A percentile compares a stretch with the other conserved stretches of the same genome.
Conservation (phyloP, 2,329 filamentous ascomycete species). For the Fusarium pininemorale region DNA sequence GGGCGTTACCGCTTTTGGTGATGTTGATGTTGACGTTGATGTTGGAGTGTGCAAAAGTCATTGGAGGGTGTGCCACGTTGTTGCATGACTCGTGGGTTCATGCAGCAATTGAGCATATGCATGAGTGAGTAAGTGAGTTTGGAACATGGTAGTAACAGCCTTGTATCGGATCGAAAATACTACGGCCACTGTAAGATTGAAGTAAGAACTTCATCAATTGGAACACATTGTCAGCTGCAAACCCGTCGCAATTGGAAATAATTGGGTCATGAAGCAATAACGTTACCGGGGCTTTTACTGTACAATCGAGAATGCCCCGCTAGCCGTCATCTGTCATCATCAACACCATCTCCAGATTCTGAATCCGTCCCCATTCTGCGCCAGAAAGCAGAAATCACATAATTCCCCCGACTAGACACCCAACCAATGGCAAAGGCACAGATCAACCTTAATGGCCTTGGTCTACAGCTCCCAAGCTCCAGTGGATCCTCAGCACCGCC, state of each 20-base stretch:
- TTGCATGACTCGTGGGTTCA: conserved; percentile 1
- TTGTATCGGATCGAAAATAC: too few species aligned
- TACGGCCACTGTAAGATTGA: too few species aligned
- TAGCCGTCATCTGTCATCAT: conserved; percentile 19
- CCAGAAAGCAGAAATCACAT: neutral
- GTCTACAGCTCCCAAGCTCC: conserved; percentile 36
- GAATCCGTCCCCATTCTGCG: neutral
- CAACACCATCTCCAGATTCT: conserved; percentile 3
- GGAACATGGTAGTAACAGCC: too few species aligned
- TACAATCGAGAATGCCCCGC: neutral
- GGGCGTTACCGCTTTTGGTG: neutral
- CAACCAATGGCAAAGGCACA: conserved; percentile 36
- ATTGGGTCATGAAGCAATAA: neutral
- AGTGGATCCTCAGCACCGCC: conserved; percentile 32
- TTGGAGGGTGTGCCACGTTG: neutral
- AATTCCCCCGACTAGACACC: conserved; percentile 2
- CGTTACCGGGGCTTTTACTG: conserved; percentile 1
- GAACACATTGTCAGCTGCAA: neutral
- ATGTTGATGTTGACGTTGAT: neutral
- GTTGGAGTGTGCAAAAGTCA: neutral
- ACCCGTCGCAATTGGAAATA: neutral
- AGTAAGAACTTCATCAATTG: neutral
- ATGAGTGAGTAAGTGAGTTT: neutral
- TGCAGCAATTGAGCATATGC: neutral
- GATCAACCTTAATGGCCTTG: conserved; percentile 30